Evolutionary conservation across 1,284 basidiomycete species (phyloP).

Genomic region (Gymnopus androsaceus): DNA sequence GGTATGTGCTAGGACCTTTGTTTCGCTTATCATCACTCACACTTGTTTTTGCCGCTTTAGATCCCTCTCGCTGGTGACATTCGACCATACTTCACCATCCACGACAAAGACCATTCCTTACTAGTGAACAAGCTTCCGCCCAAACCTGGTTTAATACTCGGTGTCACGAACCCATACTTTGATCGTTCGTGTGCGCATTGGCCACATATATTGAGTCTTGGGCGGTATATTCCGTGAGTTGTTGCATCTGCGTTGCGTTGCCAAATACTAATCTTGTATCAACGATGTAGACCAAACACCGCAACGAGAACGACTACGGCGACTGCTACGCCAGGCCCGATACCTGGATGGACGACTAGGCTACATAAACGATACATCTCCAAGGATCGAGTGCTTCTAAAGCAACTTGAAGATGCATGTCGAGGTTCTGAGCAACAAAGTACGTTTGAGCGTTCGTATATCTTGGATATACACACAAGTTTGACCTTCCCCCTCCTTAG

Average conservation of each 20-base stretch:
- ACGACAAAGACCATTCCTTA: slow-evolving; percentile 80
- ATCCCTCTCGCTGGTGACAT: slow-evolving; percentile 86
- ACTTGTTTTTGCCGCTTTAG: slow-evolving; percentile 36
- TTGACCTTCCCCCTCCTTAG: slow-evolving; percentile 42
- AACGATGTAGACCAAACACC: slow-evolving; percentile 1
- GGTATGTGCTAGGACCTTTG: slow-evolving; percentile 44
- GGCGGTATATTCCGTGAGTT: slow-evolving; percentile 46
- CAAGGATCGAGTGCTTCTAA: slow-evolving; percentile 79
- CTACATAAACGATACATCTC: slow-evolving; percentile 84
- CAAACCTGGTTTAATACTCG: slow-evolving; percentile 80
- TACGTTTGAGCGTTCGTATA: slow-evolving; percentile 39
- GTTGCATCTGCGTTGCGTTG: background rate
- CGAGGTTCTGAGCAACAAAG: slow-evolving; percentile 50
- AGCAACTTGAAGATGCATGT: slow-evolving; percentile 62
- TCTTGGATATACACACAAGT: slow-evolving; percentile 1
- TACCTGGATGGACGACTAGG: slow-evolving; percentile 75
- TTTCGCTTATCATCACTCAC: background rate
- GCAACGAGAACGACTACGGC: slow-evolving; percentile 17
- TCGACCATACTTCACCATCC: slow-evolving; percentile 94
- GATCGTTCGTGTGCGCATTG: slow-evolving; percentile 87
- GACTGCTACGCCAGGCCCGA: slow-evolving; percentile 47
- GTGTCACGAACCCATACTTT: slow-evolving; percentile 95
- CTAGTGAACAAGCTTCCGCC: slow-evolving; percentile 86
- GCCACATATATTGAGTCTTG: slow-evolving; percentile 84
- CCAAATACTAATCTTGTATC: background rate